Evolutionary conservation across 441 rosid species (phyloP), one percentile per base, ranked within the genome.

Genomic region (Pelargonium australe): DNA sequence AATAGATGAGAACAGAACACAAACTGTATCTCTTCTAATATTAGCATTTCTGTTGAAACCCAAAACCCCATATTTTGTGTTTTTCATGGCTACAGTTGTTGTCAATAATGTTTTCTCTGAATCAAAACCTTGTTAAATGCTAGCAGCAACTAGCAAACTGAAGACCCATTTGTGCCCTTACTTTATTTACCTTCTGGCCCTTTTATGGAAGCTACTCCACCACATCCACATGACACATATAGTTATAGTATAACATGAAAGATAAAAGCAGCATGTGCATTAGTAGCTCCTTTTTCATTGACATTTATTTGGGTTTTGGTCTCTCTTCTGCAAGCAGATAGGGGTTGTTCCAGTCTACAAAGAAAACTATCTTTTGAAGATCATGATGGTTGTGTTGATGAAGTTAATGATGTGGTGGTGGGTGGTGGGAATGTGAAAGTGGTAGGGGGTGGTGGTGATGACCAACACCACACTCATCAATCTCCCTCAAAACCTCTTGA

Each of bases 301-400:
- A 4, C 31, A 62, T 12, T 28, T 37, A 44, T 53, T 68, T 7
- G 31, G 41, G n/a, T 70, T 71, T 23, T 71, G 10, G 66, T 28
- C 19, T 7, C 71, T 20, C 63, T 31, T 61, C n/a, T 28, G 61
- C 40, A 65, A 60, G 14, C 81, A 86, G 91, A 81, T 43, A 75
- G 68, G 70, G 70, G 76, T 68, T 73, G 8, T 57, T 23, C 67
- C 16, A 58, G 11, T 73, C 84, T 75, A 43, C 74, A 73, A 63
- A 75, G 79, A 67, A 77, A 80, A 68, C 84, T 63, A 64, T 72
- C 78, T 76, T 77, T 69, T 41, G 89, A 78, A 69, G 82, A 75
- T 3, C 77, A 68, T 75, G 80, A 75, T 72, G 80, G 70, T 14
- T 75, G 77, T 68, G 74, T 73, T 45, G 86, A 80, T 72, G 85